A percentile compares a stretch with the other conserved stretches of the same genome.
Conservation (phyloP, 2,329 filamentous ascomycete genomes). For the Aspergillus sp. region DNA sequence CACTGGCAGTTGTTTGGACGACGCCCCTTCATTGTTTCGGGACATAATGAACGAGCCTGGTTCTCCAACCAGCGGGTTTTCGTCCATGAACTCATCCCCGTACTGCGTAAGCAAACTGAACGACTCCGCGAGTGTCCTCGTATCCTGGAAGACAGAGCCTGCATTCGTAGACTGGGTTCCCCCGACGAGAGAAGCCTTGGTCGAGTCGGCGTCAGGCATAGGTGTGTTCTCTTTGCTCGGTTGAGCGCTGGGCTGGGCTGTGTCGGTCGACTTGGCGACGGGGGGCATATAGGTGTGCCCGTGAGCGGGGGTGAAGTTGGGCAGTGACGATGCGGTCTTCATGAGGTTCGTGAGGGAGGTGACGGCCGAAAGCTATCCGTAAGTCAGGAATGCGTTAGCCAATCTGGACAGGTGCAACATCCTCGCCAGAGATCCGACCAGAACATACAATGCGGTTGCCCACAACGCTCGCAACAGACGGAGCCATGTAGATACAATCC, state of each 20-base stretch:
- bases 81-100: conserved; percentile 63
- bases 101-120: conserved; percentile 53
- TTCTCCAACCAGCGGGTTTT: conserved; percentile 62
- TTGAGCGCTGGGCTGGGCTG: conserved; percentile 32
- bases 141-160: conserved; percentile 32
- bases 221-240: conserved; percentile 51
- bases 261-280: conserved; percentile 40
- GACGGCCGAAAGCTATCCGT: conserved; percentile 52
- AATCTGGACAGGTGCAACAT: neutral
- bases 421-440: neutral
- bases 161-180: conserved; percentile 16
- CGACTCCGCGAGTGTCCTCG: conserved; percentile 46
- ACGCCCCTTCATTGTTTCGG: conserved; percentile 32
- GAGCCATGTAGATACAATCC: conserved; percentile 61
- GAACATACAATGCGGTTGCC: conserved; percentile 53
- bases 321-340: conserved; percentile 52
- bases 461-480: conserved; percentile 59
- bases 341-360: conserved; percentile 57
- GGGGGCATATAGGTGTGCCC: conserved; percentile 61
- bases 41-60: conserved; percentile 62
- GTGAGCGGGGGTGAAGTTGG: conserved; percentile 57
- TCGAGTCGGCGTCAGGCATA: conserved; percentile 39
- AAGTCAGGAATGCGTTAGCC: conserved; percentile 1
- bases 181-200: conserved; percentile 28
- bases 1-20: conserved; percentile 23